Conservation (phyloP, 2,329 filamentous ascomycete species). For the Xylogone sp. region DNA sequence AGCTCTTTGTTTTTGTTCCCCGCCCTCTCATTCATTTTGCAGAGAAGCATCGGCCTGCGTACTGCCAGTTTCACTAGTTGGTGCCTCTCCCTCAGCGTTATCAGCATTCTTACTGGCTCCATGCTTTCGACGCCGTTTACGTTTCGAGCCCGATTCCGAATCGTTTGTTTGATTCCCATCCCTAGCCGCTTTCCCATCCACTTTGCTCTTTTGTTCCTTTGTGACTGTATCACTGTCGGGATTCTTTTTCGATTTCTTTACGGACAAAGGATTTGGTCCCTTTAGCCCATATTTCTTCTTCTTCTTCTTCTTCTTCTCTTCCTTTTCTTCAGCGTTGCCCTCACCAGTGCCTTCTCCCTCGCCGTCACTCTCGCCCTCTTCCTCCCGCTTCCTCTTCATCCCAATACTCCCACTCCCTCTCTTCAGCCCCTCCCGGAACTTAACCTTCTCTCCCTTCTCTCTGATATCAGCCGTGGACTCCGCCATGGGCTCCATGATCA, state of each 20-base stretch:
- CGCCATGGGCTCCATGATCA: slow-evolving; percentile 77
- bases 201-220: slow-evolving; percentile 19
- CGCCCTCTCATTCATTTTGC: no score
- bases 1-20: not conserved
- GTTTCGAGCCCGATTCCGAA: slow-evolving; percentile 25
- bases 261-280: slow-evolving; percentile 66
- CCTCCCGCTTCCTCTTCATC: slow-evolving; percentile 30
- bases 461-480: slow-evolving; percentile 59
- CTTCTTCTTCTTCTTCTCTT: slow-evolving; percentile 45
- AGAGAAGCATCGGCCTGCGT: not conserved
- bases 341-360: slow-evolving; percentile 16
- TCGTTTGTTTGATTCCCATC: slow-evolving; percentile 5
- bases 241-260: slow-evolving; percentile 64
- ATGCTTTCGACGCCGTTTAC: slow-evolving; percentile 34
- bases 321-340: slow-evolving; percentile 9
- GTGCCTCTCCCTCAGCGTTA: slow-evolving; percentile 4
- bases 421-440: slow-evolving; percentile 69
- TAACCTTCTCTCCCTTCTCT: slow-evolving; percentile 66
- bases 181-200: slow-evolving; percentile 17
- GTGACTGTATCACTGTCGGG: slow-evolving; percentile 13
- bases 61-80: not conserved
- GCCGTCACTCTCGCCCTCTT: slow-evolving; percentile 15
- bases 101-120: slow-evolving; percentile 9
- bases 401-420: slow-evolving; percentile 37
- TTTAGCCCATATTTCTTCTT: slow-evolving; percentile 59